Conservation (phyloP, 768 basidiomycete genomes). For the Leccinum imitatum region DNA sequence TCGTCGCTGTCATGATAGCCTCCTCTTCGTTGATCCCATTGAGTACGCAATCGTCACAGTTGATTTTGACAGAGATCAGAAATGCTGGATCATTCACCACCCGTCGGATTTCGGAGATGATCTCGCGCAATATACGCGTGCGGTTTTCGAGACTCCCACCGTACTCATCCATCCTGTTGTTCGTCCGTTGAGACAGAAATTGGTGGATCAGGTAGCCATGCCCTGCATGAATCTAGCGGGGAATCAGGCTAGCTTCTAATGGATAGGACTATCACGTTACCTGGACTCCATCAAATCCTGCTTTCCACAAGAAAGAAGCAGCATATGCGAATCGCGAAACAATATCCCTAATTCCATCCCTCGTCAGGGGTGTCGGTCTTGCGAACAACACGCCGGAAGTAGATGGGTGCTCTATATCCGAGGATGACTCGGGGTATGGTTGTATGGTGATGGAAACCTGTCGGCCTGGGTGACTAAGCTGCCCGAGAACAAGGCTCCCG, state of each 20-base stretch:
- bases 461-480: slow-evolving; percentile 35
- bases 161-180: slow-evolving; percentile 54
- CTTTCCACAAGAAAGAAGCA: slow-evolving; percentile 50
- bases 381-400: slow-evolving; percentile 33
- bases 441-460: slow-evolving; percentile 36
- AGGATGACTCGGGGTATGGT: slow-evolving; percentile 35
- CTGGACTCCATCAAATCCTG: slow-evolving; percentile 72
- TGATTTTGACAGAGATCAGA: slow-evolving; percentile 36
- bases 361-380: slow-evolving; percentile 39
- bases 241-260: not conserved
- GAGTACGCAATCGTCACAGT: slow-evolving; percentile 28
- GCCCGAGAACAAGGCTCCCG: slow-evolving; percentile 33
- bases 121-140: slow-evolving; percentile 46
- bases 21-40: slow-evolving; percentile 36
- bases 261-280: slow-evolving; percentile 15
- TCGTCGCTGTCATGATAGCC: slow-evolving; percentile 26
- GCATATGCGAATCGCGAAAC: slow-evolving; percentile 50
- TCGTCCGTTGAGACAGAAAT: slow-evolving; percentile 44
- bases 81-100: slow-evolving; percentile 35
- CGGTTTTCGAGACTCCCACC: slow-evolving; percentile 56
- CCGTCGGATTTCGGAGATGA: slow-evolving; percentile 42
- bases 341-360: slow-evolving; percentile 50
- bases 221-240: slow-evolving; percentile 40
- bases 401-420: slow-evolving; percentile 36
- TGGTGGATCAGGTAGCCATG: slow-evolving; percentile 49